Conservation (phyloP, 768 basidiomycete species). For the Chlorophyllum brunneum region DNA sequence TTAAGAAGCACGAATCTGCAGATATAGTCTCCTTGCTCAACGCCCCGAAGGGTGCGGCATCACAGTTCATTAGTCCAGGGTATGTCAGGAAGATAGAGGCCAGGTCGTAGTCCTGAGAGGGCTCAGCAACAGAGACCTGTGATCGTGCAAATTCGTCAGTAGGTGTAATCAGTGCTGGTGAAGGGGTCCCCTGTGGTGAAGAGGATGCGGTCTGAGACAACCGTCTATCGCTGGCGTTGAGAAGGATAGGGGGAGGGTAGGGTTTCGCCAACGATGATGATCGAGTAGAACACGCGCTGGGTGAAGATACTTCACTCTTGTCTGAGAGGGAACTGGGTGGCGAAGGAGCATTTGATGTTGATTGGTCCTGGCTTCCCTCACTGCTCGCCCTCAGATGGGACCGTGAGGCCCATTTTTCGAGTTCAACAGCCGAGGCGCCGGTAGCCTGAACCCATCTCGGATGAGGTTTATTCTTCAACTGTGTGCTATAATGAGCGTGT, state of each 20-base stretch:
- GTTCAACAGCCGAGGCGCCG: constrained; percentile 30
- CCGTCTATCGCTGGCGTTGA: constrained; percentile 23
- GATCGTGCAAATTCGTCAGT: constrained; percentile 38
- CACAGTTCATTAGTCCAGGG: constrained; percentile 23
- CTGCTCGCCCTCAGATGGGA: constrained; percentile 15
- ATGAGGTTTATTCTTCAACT: constrained; percentile 74
- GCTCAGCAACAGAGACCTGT: constrained; percentile 25
- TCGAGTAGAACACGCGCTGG: constrained; percentile 12
- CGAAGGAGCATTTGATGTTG: constrained; percentile 25
- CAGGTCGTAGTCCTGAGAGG: constrained; percentile 37
- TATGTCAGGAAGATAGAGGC: constrained; percentile 38
- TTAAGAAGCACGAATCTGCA: constrained; percentile 25
- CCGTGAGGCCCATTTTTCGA: constrained; percentile 24
- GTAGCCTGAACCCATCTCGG: constrained; percentile 56
- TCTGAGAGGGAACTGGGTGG: constrained; percentile 29
- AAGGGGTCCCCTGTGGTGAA: constrained; percentile 34
- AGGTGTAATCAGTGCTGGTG: constrained; percentile 40
- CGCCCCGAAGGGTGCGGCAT: constrained; percentile 17
- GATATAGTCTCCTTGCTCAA: constrained; percentile 13
- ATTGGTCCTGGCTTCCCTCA: constrained; percentile 14
- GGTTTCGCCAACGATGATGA: constrained; percentile 17
- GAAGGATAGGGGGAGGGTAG: constrained; percentile 17
- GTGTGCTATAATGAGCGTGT: constrained; percentile 15
- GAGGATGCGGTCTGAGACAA: constrained; percentile 25
- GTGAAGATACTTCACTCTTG: constrained; percentile 20